These are phyloP conservation scores for Creolimax fragrantissima DNA, from an alignment of 78 protist species.

Conservation along the genomic window DNA sequence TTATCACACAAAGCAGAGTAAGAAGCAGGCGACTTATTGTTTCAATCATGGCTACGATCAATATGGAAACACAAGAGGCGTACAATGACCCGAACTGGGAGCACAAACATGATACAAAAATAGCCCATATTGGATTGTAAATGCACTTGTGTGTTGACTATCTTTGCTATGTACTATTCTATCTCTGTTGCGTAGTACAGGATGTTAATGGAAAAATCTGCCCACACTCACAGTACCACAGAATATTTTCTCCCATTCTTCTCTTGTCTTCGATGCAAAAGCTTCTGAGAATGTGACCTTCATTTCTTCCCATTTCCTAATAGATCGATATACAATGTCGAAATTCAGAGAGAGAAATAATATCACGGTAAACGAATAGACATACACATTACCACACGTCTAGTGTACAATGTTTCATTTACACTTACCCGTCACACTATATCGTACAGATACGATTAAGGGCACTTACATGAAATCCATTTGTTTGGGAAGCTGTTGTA, in stretches of 20 bases:
- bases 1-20: not conserved
- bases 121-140: too few relatives aligned
- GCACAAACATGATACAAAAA: slow-evolving; percentile 12
- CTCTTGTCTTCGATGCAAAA: slow-evolving; percentile 37
- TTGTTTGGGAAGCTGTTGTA: not conserved
- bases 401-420: not conserved
- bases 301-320: slow-evolving; percentile 28
- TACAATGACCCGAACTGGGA: not conserved
- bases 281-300: not conserved
- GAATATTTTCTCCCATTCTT: slow-evolving; percentile 52
- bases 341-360: not conserved
- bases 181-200: too few relatives aligned
- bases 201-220: too few relatives aligned
- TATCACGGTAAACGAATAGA: not conserved
- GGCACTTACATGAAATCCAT: not conserved
- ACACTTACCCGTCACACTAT: not conserved
- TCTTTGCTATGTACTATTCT: too few relatives aligned
- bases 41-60: not conserved
- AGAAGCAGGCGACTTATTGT: not conserved
- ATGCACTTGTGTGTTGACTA: too few relatives aligned
- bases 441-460: not conserved
- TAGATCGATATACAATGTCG: not conserved
- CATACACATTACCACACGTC: not conserved
- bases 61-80: not conserved
- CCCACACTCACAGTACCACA: too few relatives aligned